A percentile compares a stretch with the other conserved stretches of the same genome.
These are phyloP conservation scores for Naganishia vaughanmartiniae DNA, from an alignment of 768 basidiomycete genomes.

Conservation along the genomic window DNA sequence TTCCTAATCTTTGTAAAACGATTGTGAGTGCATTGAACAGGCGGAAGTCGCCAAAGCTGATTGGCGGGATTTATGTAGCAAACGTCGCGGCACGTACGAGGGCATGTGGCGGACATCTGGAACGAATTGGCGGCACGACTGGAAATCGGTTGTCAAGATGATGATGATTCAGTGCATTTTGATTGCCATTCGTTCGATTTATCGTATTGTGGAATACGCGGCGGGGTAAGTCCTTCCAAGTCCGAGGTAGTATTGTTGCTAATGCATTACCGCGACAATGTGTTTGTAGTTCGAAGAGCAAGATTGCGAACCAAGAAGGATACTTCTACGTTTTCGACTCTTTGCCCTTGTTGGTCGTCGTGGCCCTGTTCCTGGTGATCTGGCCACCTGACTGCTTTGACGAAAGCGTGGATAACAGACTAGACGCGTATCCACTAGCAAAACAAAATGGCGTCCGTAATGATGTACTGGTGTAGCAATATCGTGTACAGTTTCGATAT, in stretches of 20 bases:
- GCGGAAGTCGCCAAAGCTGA: not conserved
- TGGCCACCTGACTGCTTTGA: conserved; percentile 60
- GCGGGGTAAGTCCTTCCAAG: conserved; percentile 56
- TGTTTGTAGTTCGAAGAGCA: conserved; percentile 51
- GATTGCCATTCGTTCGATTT: conserved; percentile 61
- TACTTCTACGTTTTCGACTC: conserved; percentile 70
- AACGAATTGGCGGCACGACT: conserved; percentile 16
- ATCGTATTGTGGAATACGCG: conserved; percentile 61
- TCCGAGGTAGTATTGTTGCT: too few relatives aligned
- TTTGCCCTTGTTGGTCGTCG: conserved; percentile 65
- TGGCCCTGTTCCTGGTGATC: conserved; percentile 60
- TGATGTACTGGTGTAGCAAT: not conserved
- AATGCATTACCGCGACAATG: not conserved
- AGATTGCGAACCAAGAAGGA: conserved; percentile 61
- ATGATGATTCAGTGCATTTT: not conserved
- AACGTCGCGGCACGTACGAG: not conserved
- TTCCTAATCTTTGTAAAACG: not conserved
- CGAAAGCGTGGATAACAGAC: not conserved
- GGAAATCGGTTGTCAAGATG: conserved; percentile 1
- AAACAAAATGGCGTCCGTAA: not conserved
- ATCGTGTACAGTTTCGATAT: not conserved
- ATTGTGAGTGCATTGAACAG: not conserved
- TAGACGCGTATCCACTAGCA: not conserved
- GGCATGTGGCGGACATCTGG: not conserved
- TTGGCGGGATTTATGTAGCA: not conserved